phyloP scores from a whole-genome alignment of 805 yeast species.

The Candida sakaeoensis region DNA sequence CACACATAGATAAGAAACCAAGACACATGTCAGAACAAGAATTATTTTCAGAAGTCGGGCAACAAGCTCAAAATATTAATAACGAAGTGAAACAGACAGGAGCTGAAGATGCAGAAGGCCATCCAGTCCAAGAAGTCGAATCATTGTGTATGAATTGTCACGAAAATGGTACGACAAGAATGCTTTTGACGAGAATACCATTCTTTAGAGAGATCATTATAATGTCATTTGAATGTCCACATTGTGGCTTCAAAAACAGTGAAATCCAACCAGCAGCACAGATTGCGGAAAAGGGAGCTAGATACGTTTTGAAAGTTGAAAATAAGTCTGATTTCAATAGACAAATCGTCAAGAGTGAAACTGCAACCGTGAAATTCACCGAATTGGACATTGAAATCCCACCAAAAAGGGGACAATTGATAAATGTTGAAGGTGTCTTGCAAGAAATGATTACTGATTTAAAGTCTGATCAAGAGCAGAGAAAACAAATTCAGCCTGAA shows the following conservation, averaged over 20 bases:
- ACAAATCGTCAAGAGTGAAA: constrained; percentile 88
- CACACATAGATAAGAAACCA: constrained; percentile 14
- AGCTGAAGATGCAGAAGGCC: constrained; percentile 80
- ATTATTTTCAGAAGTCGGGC: constrained; percentile 34
- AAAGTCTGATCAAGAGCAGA: constrained; percentile 71
- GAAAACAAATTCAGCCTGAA: constrained; percentile 73
- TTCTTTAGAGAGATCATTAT: constrained; percentile 84
- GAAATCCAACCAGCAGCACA: constrained; percentile 96
- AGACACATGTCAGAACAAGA: constrained; percentile 14
- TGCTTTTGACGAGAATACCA: constrained; percentile 86
- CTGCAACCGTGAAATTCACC: constrained; percentile 72
- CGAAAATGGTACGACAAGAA: constrained; percentile 75
- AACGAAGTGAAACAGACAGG: constrained; percentile 64
- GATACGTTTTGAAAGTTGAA: constrained; percentile 68
- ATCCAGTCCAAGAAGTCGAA: constrained; percentile 92
- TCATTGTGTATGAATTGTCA: constrained; percentile 96
- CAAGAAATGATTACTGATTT: constrained; percentile 81
- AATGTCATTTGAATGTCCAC: constrained; percentile 95
- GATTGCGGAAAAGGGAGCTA: constrained; percentile 84
- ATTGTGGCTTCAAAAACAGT: constrained; percentile 85
- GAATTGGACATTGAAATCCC: constrained; percentile 94
- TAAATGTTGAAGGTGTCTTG: constrained; percentile 87
- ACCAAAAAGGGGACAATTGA: constrained; percentile 87
- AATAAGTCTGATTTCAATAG: constrained; percentile 71
- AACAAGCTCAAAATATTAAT: constrained; percentile 28